A percentile compares a stretch with the other conserved stretches of the same genome.
These are phyloP conservation scores for Yarrowia porcina DNA, from an alignment of 805 yeast species.

Conservation along the genomic window DNA sequence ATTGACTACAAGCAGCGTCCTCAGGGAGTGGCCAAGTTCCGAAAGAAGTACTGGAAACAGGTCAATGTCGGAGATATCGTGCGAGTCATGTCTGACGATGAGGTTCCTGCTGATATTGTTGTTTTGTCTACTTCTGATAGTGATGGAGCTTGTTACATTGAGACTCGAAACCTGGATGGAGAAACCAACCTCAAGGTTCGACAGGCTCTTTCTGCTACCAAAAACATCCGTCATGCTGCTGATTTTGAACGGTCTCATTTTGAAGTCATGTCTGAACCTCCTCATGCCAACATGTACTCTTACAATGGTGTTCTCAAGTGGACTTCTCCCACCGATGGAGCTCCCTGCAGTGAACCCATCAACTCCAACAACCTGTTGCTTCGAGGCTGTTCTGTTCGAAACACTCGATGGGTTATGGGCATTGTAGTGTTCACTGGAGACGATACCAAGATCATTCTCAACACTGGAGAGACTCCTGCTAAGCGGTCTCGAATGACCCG, in stretches of 20 bases:
- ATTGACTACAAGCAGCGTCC: slow-evolving; percentile 34
- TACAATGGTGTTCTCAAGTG: slow-evolving; percentile 67
- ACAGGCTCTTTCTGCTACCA: slow-evolving; percentile 57
- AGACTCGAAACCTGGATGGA: slow-evolving; percentile 70
- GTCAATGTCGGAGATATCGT: slow-evolving; percentile 74
- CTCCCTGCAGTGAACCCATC: slow-evolving; percentile 49
- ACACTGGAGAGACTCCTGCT: slow-evolving; percentile 76
- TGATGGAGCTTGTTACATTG: slow-evolving; percentile 69
- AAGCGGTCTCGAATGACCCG: slow-evolving; percentile 65
- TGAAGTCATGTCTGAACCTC: slow-evolving; percentile 66
- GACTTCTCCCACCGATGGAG: slow-evolving; percentile 31
- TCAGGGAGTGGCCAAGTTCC: slow-evolving; percentile 43
- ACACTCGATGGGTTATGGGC: slow-evolving; percentile 75
- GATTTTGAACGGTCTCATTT: slow-evolving; percentile 58
- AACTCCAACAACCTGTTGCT: slow-evolving; percentile 62
- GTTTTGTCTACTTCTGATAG: slow-evolving; percentile 67
- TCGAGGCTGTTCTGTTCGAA: slow-evolving; percentile 71
- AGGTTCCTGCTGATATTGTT: slow-evolving; percentile 74
- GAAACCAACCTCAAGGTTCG: slow-evolving; percentile 73
- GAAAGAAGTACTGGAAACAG: slow-evolving; percentile 65
- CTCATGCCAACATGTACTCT: slow-evolving; percentile 58
- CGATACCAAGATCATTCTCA: slow-evolving; percentile 76
- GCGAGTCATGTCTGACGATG: slow-evolving; percentile 66
- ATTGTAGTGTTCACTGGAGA: slow-evolving; percentile 68
- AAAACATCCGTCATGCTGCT: slow-evolving; percentile 51